Percentiles rank a stretch among this genome's conserved stretches.
phyloP scores from a whole-genome alignment of 163 green algal species.

The Scenedesmus sp. region DNA sequence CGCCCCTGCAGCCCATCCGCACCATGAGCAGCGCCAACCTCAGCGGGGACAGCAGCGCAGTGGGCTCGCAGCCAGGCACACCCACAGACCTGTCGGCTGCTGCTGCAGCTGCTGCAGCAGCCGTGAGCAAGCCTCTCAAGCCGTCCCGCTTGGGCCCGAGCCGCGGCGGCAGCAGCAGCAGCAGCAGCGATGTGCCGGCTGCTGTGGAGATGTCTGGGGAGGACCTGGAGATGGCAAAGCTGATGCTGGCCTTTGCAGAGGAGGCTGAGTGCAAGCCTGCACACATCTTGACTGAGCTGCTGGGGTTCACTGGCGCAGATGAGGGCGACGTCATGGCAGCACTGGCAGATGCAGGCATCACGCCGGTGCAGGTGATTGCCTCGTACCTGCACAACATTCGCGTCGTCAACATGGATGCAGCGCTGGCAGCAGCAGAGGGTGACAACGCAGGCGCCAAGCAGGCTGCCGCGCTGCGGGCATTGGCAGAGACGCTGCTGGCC shows the following conservation, averaged over 20 bases:
- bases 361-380: conserved; percentile 6
- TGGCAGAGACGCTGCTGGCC: conserved; percentile 24
- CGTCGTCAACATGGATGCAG: conserved; percentile 42
- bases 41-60: conserved; percentile 9
- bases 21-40: conserved; percentile 19
- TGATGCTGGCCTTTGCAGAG: conserved; percentile 20
- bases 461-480: background rate
- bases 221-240: conserved; percentile 14
- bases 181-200: background rate
- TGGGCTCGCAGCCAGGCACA: conserved; percentile 26
- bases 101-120: background rate
- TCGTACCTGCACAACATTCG: conserved; percentile 52
- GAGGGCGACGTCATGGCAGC: conserved; percentile 25
- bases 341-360: conserved; percentile 9
- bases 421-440: conserved; percentile 33
- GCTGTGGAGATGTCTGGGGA: conserved; percentile 29
- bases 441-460: background rate
- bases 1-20: conserved; percentile 37
- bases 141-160: background rate
- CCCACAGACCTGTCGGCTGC: background rate
- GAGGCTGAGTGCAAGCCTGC: background rate
- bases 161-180: background rate
- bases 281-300: conserved; percentile 24
- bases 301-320: conserved; percentile 5
- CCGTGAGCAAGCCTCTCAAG: background rate